Conservation (phyloP, 441 rosid genomes). For the Macaranga tanarius region DNA sequence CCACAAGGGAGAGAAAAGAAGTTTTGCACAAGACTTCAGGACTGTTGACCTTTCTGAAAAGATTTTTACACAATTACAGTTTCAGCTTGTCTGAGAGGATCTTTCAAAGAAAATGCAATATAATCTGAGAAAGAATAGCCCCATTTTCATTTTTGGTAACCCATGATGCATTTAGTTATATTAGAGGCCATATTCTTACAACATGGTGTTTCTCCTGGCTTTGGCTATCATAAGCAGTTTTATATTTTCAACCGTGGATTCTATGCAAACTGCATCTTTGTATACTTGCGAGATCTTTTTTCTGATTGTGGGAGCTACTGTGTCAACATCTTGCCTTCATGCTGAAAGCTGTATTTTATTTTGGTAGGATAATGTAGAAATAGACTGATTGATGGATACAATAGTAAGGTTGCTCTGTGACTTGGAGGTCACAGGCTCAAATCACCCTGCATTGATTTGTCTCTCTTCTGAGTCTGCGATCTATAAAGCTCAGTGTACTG, state of each 20-base stretch:
- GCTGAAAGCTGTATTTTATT: background rate
- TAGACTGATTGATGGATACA: background rate
- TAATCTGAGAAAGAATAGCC: background rate
- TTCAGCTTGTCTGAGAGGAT: background rate
- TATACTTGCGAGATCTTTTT: background rate
- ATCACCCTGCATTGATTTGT: background rate
- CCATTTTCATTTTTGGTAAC: background rate
- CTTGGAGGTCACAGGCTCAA: background rate
- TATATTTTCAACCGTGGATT: background rate
- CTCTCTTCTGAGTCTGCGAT: background rate
- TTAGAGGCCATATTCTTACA: background rate
- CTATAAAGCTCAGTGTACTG: background rate
- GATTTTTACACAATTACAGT: background rate
- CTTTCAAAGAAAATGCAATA: background rate
- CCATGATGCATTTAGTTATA: background rate
- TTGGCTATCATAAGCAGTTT: background rate
- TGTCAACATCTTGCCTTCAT: constrained; percentile 1
- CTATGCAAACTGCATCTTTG: background rate
- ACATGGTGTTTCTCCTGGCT: background rate
- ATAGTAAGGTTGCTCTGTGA: background rate
- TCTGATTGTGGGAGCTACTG: background rate
- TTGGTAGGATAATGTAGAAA: constrained; percentile 1
- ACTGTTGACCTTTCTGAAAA: no score
- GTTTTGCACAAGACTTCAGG: no score
- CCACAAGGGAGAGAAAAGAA: no score